Evolutionary conservation across 805 yeast genomes (phyloP).

Genomic region (Starmera dryadoides): DNA sequence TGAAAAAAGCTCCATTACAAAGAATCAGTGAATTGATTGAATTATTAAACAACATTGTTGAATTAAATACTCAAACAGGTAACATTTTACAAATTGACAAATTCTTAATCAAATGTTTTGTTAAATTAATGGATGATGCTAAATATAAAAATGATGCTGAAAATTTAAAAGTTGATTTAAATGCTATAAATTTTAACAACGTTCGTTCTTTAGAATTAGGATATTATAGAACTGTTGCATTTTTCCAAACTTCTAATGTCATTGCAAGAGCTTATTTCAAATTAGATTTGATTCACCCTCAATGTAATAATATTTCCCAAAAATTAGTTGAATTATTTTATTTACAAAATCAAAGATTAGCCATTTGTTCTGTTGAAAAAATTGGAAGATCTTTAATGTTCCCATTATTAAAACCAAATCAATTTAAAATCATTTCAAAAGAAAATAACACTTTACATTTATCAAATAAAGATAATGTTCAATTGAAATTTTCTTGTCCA

Average conservation of each 20-base stretch:
- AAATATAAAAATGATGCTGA: conserved; percentile 14
- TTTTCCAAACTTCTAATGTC: conserved; percentile 12
- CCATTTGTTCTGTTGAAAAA: conserved; percentile 14
- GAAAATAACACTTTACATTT: conserved; percentile 6
- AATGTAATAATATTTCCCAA: neutral
- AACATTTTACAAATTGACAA: neutral
- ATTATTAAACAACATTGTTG: neutral
- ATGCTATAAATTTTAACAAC: conserved; percentile 10
- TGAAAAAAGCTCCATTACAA: conserved; percentile 5
- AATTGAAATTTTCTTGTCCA: conserved; percentile 14
- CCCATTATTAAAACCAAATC: conserved; percentile 14
- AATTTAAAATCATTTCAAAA: conserved; percentile 6
- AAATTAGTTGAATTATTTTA: conserved; percentile 14
- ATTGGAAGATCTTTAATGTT: conserved; percentile 19
- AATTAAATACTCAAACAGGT: neutral
- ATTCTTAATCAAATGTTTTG: neutral
- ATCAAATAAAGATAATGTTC: conserved; percentile 2
- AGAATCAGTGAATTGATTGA: conserved; percentile 6
- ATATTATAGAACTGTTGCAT: conserved; percentile 6
- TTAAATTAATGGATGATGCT: conserved; percentile 5
- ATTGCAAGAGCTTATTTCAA: conserved; percentile 19
- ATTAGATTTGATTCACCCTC: conserved; percentile 8
- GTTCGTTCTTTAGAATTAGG: conserved; percentile 9
- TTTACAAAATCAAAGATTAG: conserved; percentile 11
- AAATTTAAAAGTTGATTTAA: conserved; percentile 13